Conservation (phyloP, 441 rosid species). For the Aleurites moluccanus region DNA sequence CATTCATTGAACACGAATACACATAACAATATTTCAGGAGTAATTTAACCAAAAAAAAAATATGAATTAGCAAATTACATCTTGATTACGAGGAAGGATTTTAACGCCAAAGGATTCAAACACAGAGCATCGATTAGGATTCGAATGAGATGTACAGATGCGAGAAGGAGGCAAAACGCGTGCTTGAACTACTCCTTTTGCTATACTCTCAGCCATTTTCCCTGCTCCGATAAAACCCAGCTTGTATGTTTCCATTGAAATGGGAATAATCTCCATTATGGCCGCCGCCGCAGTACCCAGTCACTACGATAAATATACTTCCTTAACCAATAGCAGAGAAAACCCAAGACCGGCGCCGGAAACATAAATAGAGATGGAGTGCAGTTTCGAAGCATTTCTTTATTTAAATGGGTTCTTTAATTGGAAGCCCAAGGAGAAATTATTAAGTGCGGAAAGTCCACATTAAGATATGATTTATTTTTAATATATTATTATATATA, state of each 20-base stretch:
- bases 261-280: slow-evolving; percentile 27
- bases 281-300: background rate
- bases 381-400: too few relatives aligned
- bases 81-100: slow-evolving; percentile 49
- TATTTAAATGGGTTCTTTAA: too few relatives aligned
- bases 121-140: slow-evolving; percentile 51
- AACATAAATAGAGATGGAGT: background rate
- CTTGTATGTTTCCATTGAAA: slow-evolving; percentile 56
- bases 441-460: too few relatives aligned
- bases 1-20: background rate
- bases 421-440: too few relatives aligned
- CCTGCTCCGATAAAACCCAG: slow-evolving; percentile 92
- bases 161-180: slow-evolving; percentile 71
- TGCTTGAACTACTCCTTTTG: slow-evolving; percentile 71
- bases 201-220: slow-evolving; percentile 94
- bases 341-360: background rate
- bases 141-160: slow-evolving; percentile 63
- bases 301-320: background rate
- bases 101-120: slow-evolving; percentile 74
- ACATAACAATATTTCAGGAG: background rate
- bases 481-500: too few relatives aligned
- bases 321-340: background rate
- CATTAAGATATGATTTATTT: too few relatives aligned
- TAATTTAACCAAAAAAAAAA: background rate
- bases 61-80: slow-evolving; percentile 32